Percentiles rank a stretch among this genome's conserved stretches.
These are phyloP conservation scores for Candida andamanensis DNA, from an alignment of 805 yeast genomes.

Conservation along the genomic window DNA sequence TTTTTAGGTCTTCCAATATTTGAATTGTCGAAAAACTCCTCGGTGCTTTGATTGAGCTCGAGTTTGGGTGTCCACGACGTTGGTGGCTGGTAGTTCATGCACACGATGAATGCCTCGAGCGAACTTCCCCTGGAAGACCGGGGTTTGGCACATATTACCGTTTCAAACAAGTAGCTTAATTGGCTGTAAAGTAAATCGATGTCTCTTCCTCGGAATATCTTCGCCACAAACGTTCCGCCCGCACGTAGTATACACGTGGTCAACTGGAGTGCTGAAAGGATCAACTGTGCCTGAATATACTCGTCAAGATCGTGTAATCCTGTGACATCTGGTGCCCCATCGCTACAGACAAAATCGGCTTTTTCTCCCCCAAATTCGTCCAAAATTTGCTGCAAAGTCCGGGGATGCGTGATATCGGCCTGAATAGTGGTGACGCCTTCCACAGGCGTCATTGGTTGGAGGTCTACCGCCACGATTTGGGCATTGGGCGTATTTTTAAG, in stretches of 20 bases:
- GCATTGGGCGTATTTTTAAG: slow-evolving; percentile 43
- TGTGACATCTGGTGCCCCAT: slow-evolving; percentile 98
- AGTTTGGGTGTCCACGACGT: slow-evolving; percentile 75
- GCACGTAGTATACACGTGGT: slow-evolving; percentile 85
- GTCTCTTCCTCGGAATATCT: slow-evolving; percentile 93
- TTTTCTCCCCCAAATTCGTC: slow-evolving; percentile 84
- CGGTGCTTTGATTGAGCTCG: slow-evolving; percentile 57
- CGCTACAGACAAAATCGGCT: slow-evolving; percentile 94
- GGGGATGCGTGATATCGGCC: slow-evolving; percentile 97
- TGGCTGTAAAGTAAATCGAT: slow-evolving; percentile 93
- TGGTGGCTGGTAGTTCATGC: slow-evolving; percentile 82
- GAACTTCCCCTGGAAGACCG: slow-evolving; percentile 93
- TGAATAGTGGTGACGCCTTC: slow-evolving; percentile 84
- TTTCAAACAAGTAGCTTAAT: slow-evolving; percentile 76
- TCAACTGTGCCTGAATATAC: slow-evolving; percentile 91
- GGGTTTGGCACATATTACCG: slow-evolving; percentile 93
- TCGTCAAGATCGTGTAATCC: slow-evolving; percentile 96
- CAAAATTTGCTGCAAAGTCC: slow-evolving; percentile 69
- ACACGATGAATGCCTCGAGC: slow-evolving; percentile 88
- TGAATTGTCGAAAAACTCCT: slow-evolving; percentile 71
- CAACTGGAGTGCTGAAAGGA: slow-evolving; percentile 83
- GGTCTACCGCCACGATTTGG: slow-evolving; percentile 88
- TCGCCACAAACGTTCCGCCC: slow-evolving; percentile 93
- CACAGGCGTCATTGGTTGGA: slow-evolving; percentile 98
- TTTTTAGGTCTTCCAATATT: slow-evolving; percentile 52